These are phyloP conservation scores for Fusarium sp. DNA, from an alignment of 2,329 filamentous ascomycete genomes.

Conservation along the genomic window DNA sequence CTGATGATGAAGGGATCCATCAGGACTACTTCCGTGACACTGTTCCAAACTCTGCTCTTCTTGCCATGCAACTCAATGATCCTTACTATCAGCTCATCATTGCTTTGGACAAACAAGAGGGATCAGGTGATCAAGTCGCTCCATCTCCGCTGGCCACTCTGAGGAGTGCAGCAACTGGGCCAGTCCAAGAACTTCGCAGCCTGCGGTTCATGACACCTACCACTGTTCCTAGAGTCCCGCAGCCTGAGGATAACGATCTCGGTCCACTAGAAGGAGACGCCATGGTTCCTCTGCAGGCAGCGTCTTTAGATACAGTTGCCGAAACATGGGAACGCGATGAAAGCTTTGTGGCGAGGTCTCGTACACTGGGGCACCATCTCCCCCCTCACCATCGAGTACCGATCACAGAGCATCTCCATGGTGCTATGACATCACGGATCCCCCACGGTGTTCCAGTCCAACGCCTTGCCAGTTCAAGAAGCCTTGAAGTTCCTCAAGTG, in stretches of 20 bases:
- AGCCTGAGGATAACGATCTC: neutral
- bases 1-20: neutral
- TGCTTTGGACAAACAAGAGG: rapidly evolving
- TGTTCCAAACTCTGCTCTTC: neutral
- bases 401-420: neutral
- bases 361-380: neutral
- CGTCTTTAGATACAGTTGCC: neutral
- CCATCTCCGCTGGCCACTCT: rapidly evolving
- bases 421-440: neutral
- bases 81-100: neutral
- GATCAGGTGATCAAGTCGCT: neutral
- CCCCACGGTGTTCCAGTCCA: neutral
- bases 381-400: neutral
- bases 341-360: neutral
- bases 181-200: neutral
- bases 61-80: neutral
- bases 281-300: rapidly evolving
- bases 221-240: neutral
- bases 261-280: rapidly evolving
- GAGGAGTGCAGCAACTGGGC: neutral
- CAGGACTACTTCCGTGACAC: neutral
- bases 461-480: neutral
- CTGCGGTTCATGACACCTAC: neutral
- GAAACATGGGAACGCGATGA: neutral
- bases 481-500: rapidly evolving